A percentile compares a stretch with the other conserved stretches of the same genome.
Conservation (phyloP, 2,329 filamentous ascomycete species). For the Penicillium corylophilum region DNA sequence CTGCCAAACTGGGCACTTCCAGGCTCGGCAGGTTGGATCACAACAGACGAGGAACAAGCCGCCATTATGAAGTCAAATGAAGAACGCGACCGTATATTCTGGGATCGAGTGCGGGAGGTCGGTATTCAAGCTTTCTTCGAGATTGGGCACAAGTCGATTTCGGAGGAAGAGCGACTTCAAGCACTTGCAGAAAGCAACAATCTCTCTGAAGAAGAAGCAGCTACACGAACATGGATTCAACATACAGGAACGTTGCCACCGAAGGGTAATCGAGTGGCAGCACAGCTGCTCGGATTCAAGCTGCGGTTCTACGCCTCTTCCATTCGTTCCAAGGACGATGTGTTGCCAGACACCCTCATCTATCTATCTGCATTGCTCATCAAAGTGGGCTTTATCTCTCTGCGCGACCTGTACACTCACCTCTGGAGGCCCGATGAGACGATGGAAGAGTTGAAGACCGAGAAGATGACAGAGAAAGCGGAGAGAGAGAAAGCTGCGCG, state of each 20-base stretch:
- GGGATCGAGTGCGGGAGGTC: slow-evolving; percentile 71
- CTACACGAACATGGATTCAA: slow-evolving; percentile 72
- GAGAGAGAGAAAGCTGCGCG: slow-evolving; percentile 72
- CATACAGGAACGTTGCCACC: slow-evolving; percentile 80
- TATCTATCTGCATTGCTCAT: slow-evolving; percentile 89
- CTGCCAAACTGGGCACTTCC: slow-evolving; percentile 86
- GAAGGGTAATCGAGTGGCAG: slow-evolving; percentile 83
- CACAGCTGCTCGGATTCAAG: slow-evolving; percentile 95
- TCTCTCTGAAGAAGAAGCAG: slow-evolving; percentile 50
- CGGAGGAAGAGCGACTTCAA: slow-evolving; percentile 56
- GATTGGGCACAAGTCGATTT: slow-evolving; percentile 69
- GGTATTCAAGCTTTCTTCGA: slow-evolving; percentile 88
- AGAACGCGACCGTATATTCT: slow-evolving; percentile 73
- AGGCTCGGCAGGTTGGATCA: slow-evolving; percentile 61
- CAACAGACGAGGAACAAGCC: slow-evolving; percentile 67
- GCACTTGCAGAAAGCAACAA: slow-evolving; percentile 43
- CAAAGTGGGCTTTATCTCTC: slow-evolving; percentile 94
- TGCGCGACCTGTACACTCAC: slow-evolving; percentile 87
- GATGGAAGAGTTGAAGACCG: slow-evolving; percentile 72
- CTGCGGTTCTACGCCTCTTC: slow-evolving; percentile 88
- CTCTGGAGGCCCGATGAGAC: slow-evolving; percentile 80
- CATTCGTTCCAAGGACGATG: slow-evolving; percentile 70
- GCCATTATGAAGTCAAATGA: slow-evolving; percentile 57
- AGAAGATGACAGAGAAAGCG: slow-evolving; percentile 71
- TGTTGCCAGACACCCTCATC: slow-evolving; percentile 86